Conservation (phyloP, 352 stramenopile genomes). For the Phytophthora tentaculata region DNA sequence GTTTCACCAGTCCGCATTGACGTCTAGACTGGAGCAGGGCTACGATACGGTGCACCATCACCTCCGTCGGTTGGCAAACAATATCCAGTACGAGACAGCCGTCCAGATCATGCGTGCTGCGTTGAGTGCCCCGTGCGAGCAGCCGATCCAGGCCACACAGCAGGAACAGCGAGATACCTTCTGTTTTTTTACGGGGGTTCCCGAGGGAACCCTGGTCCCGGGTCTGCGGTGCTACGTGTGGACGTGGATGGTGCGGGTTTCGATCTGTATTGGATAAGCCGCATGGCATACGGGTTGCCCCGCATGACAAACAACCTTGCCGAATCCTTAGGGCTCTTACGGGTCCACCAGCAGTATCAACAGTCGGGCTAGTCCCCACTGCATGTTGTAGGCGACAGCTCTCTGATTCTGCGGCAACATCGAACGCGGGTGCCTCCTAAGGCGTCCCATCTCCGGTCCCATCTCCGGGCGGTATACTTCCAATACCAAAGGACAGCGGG, state of each 20-base stretch:
- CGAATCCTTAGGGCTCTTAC: background rate
- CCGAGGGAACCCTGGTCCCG: background rate
- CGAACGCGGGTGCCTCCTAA: too few species aligned
- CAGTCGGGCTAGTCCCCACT: background rate
- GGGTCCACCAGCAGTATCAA: background rate
- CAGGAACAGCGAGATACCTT: background rate
- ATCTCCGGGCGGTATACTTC: too few species aligned
- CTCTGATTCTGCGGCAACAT: background rate
- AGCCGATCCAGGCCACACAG: too few species aligned
- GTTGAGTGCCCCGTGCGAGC: too few species aligned
- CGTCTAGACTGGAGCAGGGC: too few species aligned
- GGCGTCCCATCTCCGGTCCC: too few species aligned
- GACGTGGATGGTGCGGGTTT: background rate
- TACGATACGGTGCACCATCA: too few species aligned
- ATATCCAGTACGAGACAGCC: too few species aligned
- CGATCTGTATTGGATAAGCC: background rate
- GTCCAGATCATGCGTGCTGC: too few species aligned
- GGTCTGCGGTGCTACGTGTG: background rate
- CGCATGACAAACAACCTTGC: background rate
- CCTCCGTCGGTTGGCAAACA: too few species aligned
- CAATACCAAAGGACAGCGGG: too few species aligned
- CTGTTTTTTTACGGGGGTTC: background rate
- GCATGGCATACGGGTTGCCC: background rate
- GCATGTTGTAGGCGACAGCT: background rate
- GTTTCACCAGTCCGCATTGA: too few species aligned